Evolutionary conservation across 2,329 filamentous ascomycete genomes (phyloP), one percentile per base, ranked within the genome.

Genomic region (Fusarium poae): DNA sequence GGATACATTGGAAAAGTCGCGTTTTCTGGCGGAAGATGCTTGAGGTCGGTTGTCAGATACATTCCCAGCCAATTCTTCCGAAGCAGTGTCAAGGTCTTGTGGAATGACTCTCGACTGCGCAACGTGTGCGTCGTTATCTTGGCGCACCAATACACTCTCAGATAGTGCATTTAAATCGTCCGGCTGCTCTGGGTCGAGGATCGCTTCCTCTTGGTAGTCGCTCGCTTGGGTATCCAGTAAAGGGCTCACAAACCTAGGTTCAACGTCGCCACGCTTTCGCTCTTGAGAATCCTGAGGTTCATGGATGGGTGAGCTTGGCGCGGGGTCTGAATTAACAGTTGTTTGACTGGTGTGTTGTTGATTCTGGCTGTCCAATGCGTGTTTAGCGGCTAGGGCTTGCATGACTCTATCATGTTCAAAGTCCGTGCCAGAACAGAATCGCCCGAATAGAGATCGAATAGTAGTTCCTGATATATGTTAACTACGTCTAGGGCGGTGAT

Each of bases 361-460:
- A 13, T 32, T 21, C 20, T 21, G 16, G 27, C 25, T 15, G 16
- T 48, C n/a, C 20, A 35, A 32, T 5, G 20, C 37, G 20, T 62
- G 11, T n/a, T 16, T 20, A n/a, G 49, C 49, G 9, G 42, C 42
- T 29, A 75, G 20, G 3, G 46, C 43, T 10, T 83, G 79, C 85
- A 94, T 90, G 56, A 86, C 72, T 8, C 75, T 42, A 68, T 97
- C 93, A 71, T 95, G 89, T 1, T 81, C 79, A 74, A 95, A 97
- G 0, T 67, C 66, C 0, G 81, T 75, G 0, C 81, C 84, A 1
- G 86, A 87, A 76, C 93, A 97, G 29, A 88, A 79, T 23, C 87
- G 77, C 0, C 92, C 92, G 72, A 97, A 97, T 0, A 97, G 82
- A 1, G 77, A 80, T n/a, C 81, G 68, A 67, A 97, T 91, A 8